Evolutionary conservation across 805 yeast genomes (phyloP), one percentile per base, ranked within the genome.

Genomic region (Ogataea nonfermentans): DNA sequence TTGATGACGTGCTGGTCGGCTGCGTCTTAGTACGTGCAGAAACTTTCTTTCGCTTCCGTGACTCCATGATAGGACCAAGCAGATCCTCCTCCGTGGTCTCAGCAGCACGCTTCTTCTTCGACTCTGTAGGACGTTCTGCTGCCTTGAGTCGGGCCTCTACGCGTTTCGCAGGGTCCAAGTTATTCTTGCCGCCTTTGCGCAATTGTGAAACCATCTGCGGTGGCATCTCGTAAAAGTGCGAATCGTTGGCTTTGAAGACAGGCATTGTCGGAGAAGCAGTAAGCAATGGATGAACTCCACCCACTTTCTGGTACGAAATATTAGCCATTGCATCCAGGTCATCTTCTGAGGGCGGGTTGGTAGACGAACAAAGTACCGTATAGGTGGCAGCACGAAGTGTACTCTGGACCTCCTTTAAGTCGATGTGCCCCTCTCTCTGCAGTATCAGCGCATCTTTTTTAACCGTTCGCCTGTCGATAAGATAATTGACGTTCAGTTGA

Each of bases 391-490:
- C 12, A 8, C 46, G 33, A 14, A 32, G 29, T 31, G 39, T 44
- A 43, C 35, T 43, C 16, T 22, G 43, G 24, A 40, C 32, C 16
- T 35, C 33, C 14, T 42, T 44, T 1, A 49, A 32, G n/a, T 29
- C 40, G 6, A 60, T 28, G 3, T 38, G 15, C 0, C 67, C 63
- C 9, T 65, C 57, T 0, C 48, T 44, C 4, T 58, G 59, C 20
- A 78, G 58, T 4, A 51, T 41, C 1, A 49, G 46, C 0, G 74
- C 62, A 46, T 76, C 82, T 5, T 71, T 67, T 6, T 55, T 51
- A 9, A 76, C 51, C 0, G 90, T 83, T 37, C 70, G 71, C 24
- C 75, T 69, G 48, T 83, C 90, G 12, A 79, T 65, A 1, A 29
- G 26, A 25, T 60, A 54, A 20, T 57, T 58, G 10, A 73, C 65